Base-by-base conservation (phyloP, 106 monocot genomes). In the Apostasia shenzhenica region DNA sequence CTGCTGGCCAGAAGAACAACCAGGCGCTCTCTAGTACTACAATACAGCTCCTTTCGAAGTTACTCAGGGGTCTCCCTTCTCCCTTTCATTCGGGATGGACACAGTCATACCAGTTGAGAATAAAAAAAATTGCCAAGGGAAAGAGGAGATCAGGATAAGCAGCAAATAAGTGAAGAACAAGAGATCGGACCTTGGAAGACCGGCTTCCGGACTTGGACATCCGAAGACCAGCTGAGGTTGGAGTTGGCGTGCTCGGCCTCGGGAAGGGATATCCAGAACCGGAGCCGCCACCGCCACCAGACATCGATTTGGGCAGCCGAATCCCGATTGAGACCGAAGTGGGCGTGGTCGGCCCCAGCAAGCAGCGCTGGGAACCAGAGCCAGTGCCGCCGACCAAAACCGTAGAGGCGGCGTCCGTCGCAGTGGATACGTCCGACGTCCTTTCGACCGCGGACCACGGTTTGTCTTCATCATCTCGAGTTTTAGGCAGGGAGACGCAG, bases 101-200 rank as follows among this genome's bases (percentile, higher is more conserved):
- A 26, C 26, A 26, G 26, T 26, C 26, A 26, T 26, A 26, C 26
- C 26, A 26, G 26, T 26, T 26, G 26, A 26, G 26, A 26, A 26
- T 26, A 26, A 26, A 26, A 26, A 26, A 26, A 26, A 26, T 26
- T 26, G 26, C 26, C 26, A 26, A 26, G 26, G 26, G 26, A 26
- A 26, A 26, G 0, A 26, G 26, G 26, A 26, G 26, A 26, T 26
- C 26, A 26, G 5, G 10, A 4, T 45, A 45, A 14, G 6, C 5
- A 43, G 1, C 46, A 54, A 13, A n/a, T 55, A 14, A 45, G 38
- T 40, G 12, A 26, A 49, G 49, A 56, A 8, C 6, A 69, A 75
- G 67, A 72, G 68, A 48, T 45, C 70, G 61, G 49, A 90, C 90
- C 90, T 90, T 86, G 48, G 82, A 92, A 10, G 88, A 85, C 61